These are phyloP conservation scores for Lactifluus rugatus DNA, from an alignment of 768 basidiomycete species.

Conservation along the genomic window DNA sequence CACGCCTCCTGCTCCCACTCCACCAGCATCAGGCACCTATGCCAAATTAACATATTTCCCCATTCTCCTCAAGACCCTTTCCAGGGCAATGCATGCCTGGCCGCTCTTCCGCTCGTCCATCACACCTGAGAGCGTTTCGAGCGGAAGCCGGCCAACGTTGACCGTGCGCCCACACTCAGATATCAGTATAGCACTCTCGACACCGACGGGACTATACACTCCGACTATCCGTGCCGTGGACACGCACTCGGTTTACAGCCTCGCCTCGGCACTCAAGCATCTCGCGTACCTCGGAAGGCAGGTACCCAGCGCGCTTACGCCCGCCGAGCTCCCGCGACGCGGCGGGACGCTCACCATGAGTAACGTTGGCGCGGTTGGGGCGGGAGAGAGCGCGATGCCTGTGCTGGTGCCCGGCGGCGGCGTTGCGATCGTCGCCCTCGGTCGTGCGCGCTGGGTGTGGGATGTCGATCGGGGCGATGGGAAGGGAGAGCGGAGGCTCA, in stretches of 20 bases:
- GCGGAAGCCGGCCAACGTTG: slow-evolving; percentile 47
- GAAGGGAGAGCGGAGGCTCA: slow-evolving; percentile 43
- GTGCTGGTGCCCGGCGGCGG: slow-evolving; percentile 77
- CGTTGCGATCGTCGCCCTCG: slow-evolving; percentile 76
- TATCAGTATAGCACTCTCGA: slow-evolving; percentile 68
- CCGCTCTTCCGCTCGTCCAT: slow-evolving; percentile 74
- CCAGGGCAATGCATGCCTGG: slow-evolving; percentile 74
- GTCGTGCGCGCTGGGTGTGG: slow-evolving; percentile 68
- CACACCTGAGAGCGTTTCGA: slow-evolving; percentile 29
- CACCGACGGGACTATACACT: slow-evolving; percentile 75
- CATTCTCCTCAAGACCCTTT: slow-evolving; percentile 72
- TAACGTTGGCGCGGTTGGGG: slow-evolving; percentile 75
- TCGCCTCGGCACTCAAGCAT: slow-evolving; percentile 52
- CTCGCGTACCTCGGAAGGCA: slow-evolving; percentile 59
- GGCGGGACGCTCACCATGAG: slow-evolving; percentile 76
- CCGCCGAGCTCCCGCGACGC: slow-evolving; percentile 58
- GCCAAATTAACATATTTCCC: slow-evolving; percentile 72
- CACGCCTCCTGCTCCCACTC: slow-evolving; percentile 31
- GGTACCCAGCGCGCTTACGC: slow-evolving; percentile 52
- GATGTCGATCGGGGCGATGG: slow-evolving; percentile 48
- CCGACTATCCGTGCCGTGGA: slow-evolving; percentile 57
- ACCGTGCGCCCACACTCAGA: slow-evolving; percentile 68
- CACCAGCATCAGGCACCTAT: slow-evolving; percentile 49
- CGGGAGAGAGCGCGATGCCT: slow-evolving; percentile 59
- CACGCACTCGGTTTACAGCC: slow-evolving; percentile 43